A percentile compares a stretch with the other conserved stretches of the same genome.
phyloP scores from a whole-genome alignment of 768 basidiomycete genomes.

The Boletus bicolor region DNA sequence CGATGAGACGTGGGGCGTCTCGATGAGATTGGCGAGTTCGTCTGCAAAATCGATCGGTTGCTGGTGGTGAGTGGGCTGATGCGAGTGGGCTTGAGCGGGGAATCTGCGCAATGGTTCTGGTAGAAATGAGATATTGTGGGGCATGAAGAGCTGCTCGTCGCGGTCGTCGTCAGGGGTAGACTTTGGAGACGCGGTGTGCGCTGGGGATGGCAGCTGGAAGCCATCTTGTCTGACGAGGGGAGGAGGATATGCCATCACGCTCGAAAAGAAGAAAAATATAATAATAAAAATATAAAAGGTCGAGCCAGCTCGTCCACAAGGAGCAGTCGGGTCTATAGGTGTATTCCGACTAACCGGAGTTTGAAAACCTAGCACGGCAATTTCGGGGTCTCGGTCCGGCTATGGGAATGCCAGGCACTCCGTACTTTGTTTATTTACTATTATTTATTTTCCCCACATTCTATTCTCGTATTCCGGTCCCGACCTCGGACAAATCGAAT shows the following conservation, averaged over 20 bases:
- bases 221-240: constrained; percentile 62
- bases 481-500: constrained; percentile 14
- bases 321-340: too few relatives aligned
- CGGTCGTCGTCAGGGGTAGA: constrained; percentile 28
- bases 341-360: too few relatives aligned
- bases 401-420: constrained; percentile 30
- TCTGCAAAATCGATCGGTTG: constrained; percentile 56
- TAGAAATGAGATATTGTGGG: constrained; percentile 44
- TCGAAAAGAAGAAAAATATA: not conserved
- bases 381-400: constrained; percentile 33
- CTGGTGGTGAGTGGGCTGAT: constrained; percentile 11
- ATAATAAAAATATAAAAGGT: not conserved
- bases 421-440: constrained; percentile 1
- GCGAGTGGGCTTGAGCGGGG: constrained; percentile 24
- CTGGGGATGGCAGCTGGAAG: constrained; percentile 59
- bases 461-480: constrained; percentile 15
- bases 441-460: constrained; percentile 25
- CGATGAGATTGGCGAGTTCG: constrained; percentile 64
- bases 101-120: constrained; percentile 58
- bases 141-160: constrained; percentile 41
- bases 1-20: constrained; percentile 30
- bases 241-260: constrained; percentile 28
- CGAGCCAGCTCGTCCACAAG: not conserved
- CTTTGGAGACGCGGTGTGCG: constrained; percentile 30
- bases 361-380: too few relatives aligned